phyloP scores from a whole-genome alignment of 352 stramenopile genomes.

The Phytopythium boreale region DNA sequence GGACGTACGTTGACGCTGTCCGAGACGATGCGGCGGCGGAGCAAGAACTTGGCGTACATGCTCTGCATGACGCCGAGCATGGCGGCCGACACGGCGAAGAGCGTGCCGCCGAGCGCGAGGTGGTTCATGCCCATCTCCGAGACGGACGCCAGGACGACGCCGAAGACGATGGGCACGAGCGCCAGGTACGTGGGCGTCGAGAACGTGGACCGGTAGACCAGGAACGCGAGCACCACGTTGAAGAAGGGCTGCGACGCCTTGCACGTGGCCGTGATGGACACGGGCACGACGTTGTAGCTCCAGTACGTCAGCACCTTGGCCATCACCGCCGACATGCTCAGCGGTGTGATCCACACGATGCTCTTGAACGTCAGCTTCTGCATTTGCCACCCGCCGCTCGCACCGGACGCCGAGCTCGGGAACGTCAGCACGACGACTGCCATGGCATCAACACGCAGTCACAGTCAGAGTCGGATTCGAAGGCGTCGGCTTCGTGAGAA shows the following conservation, averaged over 20 bases:
- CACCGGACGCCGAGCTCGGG: slow-evolving; percentile 34
- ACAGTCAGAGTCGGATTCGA: background rate
- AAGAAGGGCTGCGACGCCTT: slow-evolving; percentile 87
- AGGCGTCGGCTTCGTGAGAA: background rate
- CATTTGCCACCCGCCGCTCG: slow-evolving; percentile 49
- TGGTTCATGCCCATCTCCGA: slow-evolving; percentile 89
- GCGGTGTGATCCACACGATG: slow-evolving; percentile 71
- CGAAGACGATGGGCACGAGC: slow-evolving; percentile 79
- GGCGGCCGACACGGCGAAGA: slow-evolving; percentile 73
- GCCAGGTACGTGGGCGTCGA: slow-evolving; percentile 70
- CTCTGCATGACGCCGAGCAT: slow-evolving; percentile 84
- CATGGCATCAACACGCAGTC: background rate
- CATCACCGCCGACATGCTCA: slow-evolving; percentile 80
- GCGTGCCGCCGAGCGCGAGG: slow-evolving; percentile 55
- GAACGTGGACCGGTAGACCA: slow-evolving; percentile 74
- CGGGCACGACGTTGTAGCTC: slow-evolving; percentile 84
- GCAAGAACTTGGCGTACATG: slow-evolving; percentile 87
- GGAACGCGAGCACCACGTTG: slow-evolving; percentile 79
- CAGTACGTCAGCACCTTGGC: slow-evolving; percentile 85
- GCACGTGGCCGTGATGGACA: slow-evolving; percentile 84
- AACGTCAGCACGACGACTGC: slow-evolving; percentile 76
- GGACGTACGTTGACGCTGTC: slow-evolving; percentile 81
- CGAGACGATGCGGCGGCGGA: slow-evolving; percentile 68
- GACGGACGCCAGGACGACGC: slow-evolving; percentile 78
- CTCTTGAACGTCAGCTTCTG: slow-evolving; percentile 53